Evolutionary conservation across 352 stramenopile genomes (phyloP), one percentile per base, ranked within the genome.

Genomic region (Globisporangium polare): DNA sequence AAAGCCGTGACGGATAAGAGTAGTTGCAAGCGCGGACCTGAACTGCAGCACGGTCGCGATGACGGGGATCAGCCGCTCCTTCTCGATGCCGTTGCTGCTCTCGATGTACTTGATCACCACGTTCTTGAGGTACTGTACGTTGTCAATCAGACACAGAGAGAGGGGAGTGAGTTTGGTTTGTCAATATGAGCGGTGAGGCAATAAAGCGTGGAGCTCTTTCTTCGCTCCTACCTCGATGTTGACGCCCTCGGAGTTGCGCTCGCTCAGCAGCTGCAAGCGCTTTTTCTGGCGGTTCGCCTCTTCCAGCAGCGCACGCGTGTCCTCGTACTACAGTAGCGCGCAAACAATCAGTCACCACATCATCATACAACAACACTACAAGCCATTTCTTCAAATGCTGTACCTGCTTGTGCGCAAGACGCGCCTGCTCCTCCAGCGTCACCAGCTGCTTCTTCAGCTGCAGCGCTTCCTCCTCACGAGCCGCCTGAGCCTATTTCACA

Each of bases 31-130:
- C n/a, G n/a, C 27, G 43, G 50, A 79, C 73, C 65, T 83, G 62
- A 94, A 92, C 37, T 80, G 75, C 58, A 94, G 68, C 15, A 94
- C 56, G 0, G 81, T 89, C 4, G 79, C 70, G 60, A 94, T 86
- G 26, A 94, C 85, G 6, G 85, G 85, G 47, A 94, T 85, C 37
- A 94, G 67, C n/a, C 77, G 78, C 43, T 89, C 78, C 62, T 89
- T 90, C 49, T 94, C 83, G 35, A 68, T 84, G 20, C 77, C 63
- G 22, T 89, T 87, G 71, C 86, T 77, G 53, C 78, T 90, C 54
- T 78, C 71, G 26, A 94, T 86, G 74, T 89, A 94, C 73, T 94
- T 94, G 62, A 94, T 82, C 42, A 94, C 70, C 9, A 94, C 77
- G 33, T 94, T 94, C 62, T 90, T 92, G 39, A 94, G 53, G 58